Base-by-base conservation (phyloP, 2,329 filamentous ascomycete genomes). In the Plenodomus biglobosus region DNA sequence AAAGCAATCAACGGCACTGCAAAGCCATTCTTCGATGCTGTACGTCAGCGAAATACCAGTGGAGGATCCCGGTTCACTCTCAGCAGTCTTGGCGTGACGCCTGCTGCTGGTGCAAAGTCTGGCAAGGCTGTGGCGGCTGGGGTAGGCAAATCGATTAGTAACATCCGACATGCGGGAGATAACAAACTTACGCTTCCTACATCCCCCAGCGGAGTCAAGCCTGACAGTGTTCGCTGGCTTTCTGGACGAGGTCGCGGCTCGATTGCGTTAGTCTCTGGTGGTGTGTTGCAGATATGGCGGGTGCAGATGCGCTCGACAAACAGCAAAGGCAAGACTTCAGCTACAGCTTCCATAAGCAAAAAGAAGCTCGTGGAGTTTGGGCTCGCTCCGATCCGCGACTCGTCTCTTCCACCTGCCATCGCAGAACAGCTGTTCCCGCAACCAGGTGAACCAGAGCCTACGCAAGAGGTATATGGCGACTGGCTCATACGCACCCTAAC, bases 131-230 rank as follows among this genome's bases (percentile, higher is more conserved):
- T 92, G 45, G 87, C 86, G 45, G 85, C 85, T 41, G 86, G 86
- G 38, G 85, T 92, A 53, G 88, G 84, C 65, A 85, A 84, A 65
- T 90, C 87, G 3, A 80, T 90, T n/a, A 74, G 74, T 51, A 86
- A 85, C 47, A 80, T 91, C 48, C 84, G 87, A 39, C 87, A 90
- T 59, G 87, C 83, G 0, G 85, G 85, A 10, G 87, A 90, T 65
- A 90, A 89, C 69, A 83, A 89, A 53, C 80, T 91, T 36, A 82
- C 86, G 38, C 75, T 90, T 22, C 87, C 87, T 10, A 73, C 75
- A 10, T 79, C 81, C 39, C 68, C 77, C 20, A 74, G 77, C 15
- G 73, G 73, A 13, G 82, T 84, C 1, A 79, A 79, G 2, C 76
- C 80, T 7, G 77, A 80, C 3, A 88, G 85, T 60, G 80, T 88